Evolutionary conservation across 768 basidiomycete species (phyloP).

Genomic region (Boletus fagicola): DNA sequence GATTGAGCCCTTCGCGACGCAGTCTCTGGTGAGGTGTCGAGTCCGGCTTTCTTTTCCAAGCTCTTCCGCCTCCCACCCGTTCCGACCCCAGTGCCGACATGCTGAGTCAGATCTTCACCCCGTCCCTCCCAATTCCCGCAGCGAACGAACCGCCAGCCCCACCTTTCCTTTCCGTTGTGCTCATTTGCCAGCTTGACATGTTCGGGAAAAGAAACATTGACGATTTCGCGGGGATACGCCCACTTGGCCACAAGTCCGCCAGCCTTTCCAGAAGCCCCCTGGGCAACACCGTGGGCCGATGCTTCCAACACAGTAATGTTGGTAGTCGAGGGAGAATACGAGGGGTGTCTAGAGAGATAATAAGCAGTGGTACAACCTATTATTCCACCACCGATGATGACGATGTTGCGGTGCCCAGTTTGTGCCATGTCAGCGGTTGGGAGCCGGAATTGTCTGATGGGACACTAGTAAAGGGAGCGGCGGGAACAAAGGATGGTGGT

Average conservation of each 20-base stretch:
- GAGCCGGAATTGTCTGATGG: neutral
- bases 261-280: constrained; percentile 82
- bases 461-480: neutral
- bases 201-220: constrained; percentile 61
- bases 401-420: constrained; percentile 41
- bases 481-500: neutral
- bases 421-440: constrained; percentile 15
- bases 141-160: constrained; percentile 81
- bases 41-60: constrained; percentile 55
- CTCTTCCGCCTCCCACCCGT: constrained; percentile 41
- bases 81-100: constrained; percentile 27
- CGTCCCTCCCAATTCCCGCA: constrained; percentile 74
- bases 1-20: constrained; percentile 25
- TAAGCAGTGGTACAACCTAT: constrained; percentile 84
- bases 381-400: constrained; percentile 84
- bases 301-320: constrained; percentile 70
- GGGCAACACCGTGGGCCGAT: constrained; percentile 61
- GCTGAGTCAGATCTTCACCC: constrained; percentile 36
- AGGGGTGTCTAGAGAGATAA: constrained; percentile 64
- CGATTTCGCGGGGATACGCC: constrained; percentile 75
- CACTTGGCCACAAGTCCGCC: constrained; percentile 83
- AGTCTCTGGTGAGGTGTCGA: constrained; percentile 21
- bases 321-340: constrained; percentile 38
- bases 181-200: constrained; percentile 71
- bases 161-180: constrained; percentile 66